A percentile compares a stretch with the other conserved stretches of the same genome.
Conservation (phyloP, 345 rosid species). For the Heritiera fomes region DNA sequence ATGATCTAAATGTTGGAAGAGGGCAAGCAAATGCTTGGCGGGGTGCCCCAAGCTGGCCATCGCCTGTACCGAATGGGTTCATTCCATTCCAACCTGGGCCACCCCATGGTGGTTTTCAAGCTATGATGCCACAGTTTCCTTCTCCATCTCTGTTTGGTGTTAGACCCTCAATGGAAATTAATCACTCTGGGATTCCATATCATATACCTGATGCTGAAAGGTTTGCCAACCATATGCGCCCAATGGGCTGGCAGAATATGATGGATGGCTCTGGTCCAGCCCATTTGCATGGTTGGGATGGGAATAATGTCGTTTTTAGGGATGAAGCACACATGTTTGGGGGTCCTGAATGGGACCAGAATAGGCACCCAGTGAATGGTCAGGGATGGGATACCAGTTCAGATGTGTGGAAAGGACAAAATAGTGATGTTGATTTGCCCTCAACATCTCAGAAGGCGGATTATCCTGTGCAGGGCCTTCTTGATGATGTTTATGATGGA, state of each 20-base stretch:
- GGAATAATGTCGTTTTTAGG: conserved; percentile 69
- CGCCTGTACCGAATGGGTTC: conserved; percentile 76
- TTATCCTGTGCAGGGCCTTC: conserved; percentile 42
- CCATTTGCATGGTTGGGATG: conserved; percentile 92
- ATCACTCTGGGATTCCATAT: conserved; percentile 74
- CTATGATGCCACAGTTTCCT: conserved; percentile 78
- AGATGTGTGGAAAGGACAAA: conserved; percentile 80
- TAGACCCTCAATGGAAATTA: conserved; percentile 81
- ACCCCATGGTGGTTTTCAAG: conserved; percentile 71
- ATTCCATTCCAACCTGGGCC: conserved; percentile 88
- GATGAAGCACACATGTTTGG: conserved; percentile 73
- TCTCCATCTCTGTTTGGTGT: conserved; percentile 70
- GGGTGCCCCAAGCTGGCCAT: conserved; percentile 79
- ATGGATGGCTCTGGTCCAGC: conserved; percentile 78
- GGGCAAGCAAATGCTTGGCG: conserved; percentile 92
- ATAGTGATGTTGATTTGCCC: conserved; percentile 65
- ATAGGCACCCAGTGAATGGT: conserved; percentile 58
- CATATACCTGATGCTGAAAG: conserved; percentile 83
- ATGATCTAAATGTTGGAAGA: conserved; percentile 68
- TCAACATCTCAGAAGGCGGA: conserved; percentile 64
- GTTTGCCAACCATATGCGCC: conserved; percentile 78
- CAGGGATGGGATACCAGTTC: conserved; percentile 78
- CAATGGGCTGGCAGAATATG: conserved; percentile 92
- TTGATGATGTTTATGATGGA: conserved; percentile 45
- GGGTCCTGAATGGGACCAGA: conserved; percentile 89